These are phyloP conservation scores for Aspergillus diversus DNA, from an alignment of 495 filamentous ascomycete species.

Conservation along the genomic window DNA sequence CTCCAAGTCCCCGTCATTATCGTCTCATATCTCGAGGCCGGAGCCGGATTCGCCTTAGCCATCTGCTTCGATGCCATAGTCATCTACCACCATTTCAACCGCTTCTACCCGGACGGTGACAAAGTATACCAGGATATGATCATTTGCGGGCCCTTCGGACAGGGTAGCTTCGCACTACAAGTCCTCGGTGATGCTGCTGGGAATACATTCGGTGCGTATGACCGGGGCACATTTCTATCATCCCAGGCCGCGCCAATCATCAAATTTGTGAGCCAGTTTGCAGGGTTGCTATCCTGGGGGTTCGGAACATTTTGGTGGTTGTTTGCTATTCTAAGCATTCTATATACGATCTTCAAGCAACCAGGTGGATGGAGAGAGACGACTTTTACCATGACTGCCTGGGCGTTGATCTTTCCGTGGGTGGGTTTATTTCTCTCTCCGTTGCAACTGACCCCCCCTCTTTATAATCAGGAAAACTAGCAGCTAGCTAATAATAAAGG, in stretches of 20 bases:
- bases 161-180: conserved; percentile 38
- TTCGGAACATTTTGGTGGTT: conserved; percentile 40
- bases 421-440: conserved; percentile 22
- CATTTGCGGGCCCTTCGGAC: conserved; percentile 40
- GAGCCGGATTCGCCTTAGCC: conserved; percentile 32
- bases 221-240: conserved; percentile 32
- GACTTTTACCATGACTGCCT: conserved; percentile 30
- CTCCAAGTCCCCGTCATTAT: conserved; percentile 39
- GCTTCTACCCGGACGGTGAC: conserved; percentile 20
- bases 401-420: conserved; percentile 38
- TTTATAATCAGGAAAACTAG: background rate
- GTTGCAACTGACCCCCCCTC: conserved; percentile 1
- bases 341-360: conserved; percentile 31
- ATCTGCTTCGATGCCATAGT: conserved; percentile 27
- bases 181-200: conserved; percentile 29
- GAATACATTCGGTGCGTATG: conserved; percentile 32
- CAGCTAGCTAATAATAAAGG: background rate
- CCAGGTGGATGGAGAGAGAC: conserved; percentile 24
- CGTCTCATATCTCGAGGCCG: conserved; percentile 38
- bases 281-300: conserved; percentile 34
- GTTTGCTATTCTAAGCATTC: conserved; percentile 37
- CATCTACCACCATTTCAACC: conserved; percentile 33
- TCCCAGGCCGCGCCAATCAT: conserved; percentile 26
- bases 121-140: conserved; percentile 43
- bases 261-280: conserved; percentile 27